Evolutionary conservation across 2,329 filamentous ascomycete genomes (phyloP).

Genomic region (Elsinoe perseae): DNA sequence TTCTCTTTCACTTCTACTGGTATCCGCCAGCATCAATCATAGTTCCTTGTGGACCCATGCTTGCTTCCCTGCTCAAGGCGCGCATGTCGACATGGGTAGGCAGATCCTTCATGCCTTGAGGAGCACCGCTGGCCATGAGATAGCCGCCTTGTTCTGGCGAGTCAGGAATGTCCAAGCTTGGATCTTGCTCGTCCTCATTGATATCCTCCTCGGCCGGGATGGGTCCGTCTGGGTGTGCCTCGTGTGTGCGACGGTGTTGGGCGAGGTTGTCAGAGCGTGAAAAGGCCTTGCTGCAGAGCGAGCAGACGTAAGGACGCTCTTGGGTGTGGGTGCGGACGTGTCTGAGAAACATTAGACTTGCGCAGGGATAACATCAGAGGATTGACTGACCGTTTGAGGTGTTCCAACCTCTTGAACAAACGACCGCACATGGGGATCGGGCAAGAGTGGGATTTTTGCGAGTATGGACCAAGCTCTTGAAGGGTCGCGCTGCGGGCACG

Average conservation of each 20-base stretch:
- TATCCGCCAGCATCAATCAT: conserved; percentile 40
- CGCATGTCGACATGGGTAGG: conserved; percentile 30
- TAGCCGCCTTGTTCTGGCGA: conserved; percentile 23
- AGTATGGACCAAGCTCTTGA: conserved; percentile 93
- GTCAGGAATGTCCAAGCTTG: conserved; percentile 64
- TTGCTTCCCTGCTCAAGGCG: conserved; percentile 25
- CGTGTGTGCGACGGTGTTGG: conserved; percentile 82
- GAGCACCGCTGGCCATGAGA: conserved; percentile 20
- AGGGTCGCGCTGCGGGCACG: conserved; percentile 89
- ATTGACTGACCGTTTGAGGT: conserved; percentile 85
- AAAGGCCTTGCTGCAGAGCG: conserved; percentile 97
- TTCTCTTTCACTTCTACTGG: conserved; percentile 22
- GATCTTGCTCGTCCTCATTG: conserved; percentile 80
- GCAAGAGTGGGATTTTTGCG: conserved; percentile 96
- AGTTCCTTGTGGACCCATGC: conserved; percentile 36
- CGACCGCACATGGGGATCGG: conserved; percentile 97
- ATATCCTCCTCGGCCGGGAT: conserved; percentile 73
- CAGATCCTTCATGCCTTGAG: conserved; percentile 19
- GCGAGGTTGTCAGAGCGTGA: conserved; percentile 97
- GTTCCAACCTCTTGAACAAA: conserved; percentile 97
- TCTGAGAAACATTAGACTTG: conserved; percentile 45
- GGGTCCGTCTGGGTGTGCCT: conserved; percentile 57
- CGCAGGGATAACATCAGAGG: conserved; percentile 36
- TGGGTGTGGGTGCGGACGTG: conserved; percentile 99
- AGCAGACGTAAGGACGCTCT: conserved; percentile 96